These are phyloP conservation scores for Bipolaris cookei DNA, from an alignment of 2,329 filamentous ascomycete genomes.

Conservation along the genomic window DNA sequence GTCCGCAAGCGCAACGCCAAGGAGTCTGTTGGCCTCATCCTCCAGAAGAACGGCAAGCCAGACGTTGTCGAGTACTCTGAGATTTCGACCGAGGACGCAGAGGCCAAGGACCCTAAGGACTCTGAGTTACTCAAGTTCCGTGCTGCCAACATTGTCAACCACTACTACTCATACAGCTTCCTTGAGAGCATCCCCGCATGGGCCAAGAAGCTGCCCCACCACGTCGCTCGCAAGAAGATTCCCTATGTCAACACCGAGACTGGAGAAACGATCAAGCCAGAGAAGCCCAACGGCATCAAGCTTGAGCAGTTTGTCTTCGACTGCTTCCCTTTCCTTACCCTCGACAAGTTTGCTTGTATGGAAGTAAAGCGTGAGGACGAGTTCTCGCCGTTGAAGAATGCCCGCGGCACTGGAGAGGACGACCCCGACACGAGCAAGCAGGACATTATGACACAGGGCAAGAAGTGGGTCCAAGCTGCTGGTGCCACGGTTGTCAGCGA, in stretches of 20 bases:
- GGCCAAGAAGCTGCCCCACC: conserved; percentile 86
- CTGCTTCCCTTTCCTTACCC: conserved; percentile 86
- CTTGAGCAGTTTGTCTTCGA: conserved; percentile 99
- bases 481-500: conserved; percentile 77
- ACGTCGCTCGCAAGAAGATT: conserved; percentile 99
- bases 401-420: conserved; percentile 80
- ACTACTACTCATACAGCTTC: conserved; percentile 97
- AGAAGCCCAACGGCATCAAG: conserved; percentile 97
- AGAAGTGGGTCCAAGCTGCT: conserved; percentile 80
- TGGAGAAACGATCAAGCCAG: conserved; percentile 83
- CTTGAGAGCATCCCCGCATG: conserved; percentile 88
- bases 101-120: conserved; percentile 84
- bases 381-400: conserved; percentile 97
- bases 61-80: conserved; percentile 99
- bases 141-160: conserved; percentile 98
- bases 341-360: conserved; percentile 91
- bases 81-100: conserved; percentile 86
- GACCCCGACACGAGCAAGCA: conserved; percentile 90
- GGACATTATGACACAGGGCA: conserved; percentile 89
- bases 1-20: conserved; percentile 97
- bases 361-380: conserved; percentile 97
- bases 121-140: conserved; percentile 88
- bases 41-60: conserved; percentile 93
- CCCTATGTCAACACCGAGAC: conserved; percentile 77
- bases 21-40: conserved; percentile 92